A percentile compares a stretch with the other conserved stretches of the same genome.
Conservation (phyloP, 1,139 yeast species). For the Kurtzmaniella quercitrusa region DNA sequence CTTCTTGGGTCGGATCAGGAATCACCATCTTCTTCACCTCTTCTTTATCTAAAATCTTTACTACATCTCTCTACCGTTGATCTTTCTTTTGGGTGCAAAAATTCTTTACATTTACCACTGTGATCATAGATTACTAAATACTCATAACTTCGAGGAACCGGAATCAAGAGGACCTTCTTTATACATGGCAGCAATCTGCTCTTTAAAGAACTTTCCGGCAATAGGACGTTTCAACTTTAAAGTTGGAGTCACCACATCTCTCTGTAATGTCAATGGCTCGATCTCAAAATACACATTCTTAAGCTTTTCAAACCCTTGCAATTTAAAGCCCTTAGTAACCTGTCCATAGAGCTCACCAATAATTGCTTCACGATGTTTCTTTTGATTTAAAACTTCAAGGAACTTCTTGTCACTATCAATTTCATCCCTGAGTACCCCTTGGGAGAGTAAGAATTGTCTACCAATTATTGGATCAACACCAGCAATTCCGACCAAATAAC, state of each 20-base stretch:
- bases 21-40: constrained; percentile 25
- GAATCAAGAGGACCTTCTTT: constrained; percentile 42
- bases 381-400: constrained; percentile 22
- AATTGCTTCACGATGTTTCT: constrained; percentile 24
- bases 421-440: constrained; percentile 11
- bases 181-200: constrained; percentile 51
- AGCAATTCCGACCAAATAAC: constrained; percentile 57
- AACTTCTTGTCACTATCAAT: constrained; percentile 21
- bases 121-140: not conserved
- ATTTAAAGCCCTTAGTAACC: constrained; percentile 13
- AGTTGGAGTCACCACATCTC: constrained; percentile 71
- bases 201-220: constrained; percentile 49
- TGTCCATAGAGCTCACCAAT: constrained; percentile 24
- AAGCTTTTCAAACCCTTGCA: constrained; percentile 56
- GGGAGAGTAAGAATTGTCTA: constrained; percentile 13
- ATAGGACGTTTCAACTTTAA: constrained; percentile 64
- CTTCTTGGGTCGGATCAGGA: constrained; percentile 12
- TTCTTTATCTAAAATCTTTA: too few species aligned
- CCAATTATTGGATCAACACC: constrained; percentile 43
- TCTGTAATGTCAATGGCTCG: constrained; percentile 64
- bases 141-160: constrained; percentile 19
- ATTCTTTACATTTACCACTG: not conserved
- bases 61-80: too few species aligned
- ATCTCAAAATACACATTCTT: constrained; percentile 56
- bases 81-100: not conserved